A percentile compares a stretch with the other conserved stretches of the same genome.
Evolutionary conservation across 169 alveolate species (phyloP).

Genomic region (Eimeria sp.): DNA sequence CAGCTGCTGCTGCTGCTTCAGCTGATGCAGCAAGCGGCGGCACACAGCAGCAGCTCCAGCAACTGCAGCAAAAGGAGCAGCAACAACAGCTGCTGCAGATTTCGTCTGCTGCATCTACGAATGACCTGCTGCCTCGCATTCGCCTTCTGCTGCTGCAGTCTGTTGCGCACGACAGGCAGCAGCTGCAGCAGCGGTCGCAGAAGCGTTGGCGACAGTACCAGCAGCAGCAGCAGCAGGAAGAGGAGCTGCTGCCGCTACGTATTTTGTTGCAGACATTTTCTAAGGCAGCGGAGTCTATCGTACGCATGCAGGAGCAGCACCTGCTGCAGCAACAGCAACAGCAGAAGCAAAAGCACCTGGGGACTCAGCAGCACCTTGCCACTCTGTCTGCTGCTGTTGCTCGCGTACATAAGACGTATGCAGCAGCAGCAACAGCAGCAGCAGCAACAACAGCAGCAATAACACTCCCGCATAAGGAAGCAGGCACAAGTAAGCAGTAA

Average conservation of each 20-base stretch:
- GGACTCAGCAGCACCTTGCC: background rate
- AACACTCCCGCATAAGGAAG: background rate
- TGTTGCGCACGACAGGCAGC: conserved; percentile 29
- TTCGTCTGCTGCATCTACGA: conserved; percentile 17
- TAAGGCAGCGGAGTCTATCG: conserved; percentile 9
- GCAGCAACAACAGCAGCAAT: conserved; percentile 26
- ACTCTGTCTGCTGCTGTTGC: conserved; percentile 14
- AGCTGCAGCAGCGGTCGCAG: conserved; percentile 38
- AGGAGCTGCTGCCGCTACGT: conserved; percentile 53
- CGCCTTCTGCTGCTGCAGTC: conserved; percentile 68
- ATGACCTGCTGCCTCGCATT: conserved; percentile 61
- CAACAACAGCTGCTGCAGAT: conserved; percentile 30
- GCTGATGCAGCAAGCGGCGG: background rate
- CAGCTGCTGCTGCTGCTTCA: conserved; percentile 46
- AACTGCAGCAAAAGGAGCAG: conserved; percentile 61
- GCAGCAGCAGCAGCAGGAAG: conserved; percentile 14
- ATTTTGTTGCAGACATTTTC: conserved; percentile 45
- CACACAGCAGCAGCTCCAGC: conserved; percentile 1
- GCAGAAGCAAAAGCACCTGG: background rate
- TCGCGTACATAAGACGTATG: conserved; percentile 19
- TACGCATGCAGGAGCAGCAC: conserved; percentile 10
- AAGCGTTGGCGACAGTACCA: conserved; percentile 7
- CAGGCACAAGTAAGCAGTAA: background rate
- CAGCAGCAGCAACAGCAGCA: conserved; percentile 76
- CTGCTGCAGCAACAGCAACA: conserved; percentile 18